Evolutionary conservation across 2,329 filamentous ascomycete species (phyloP), one percentile per base, ranked within the genome.

Genomic region (Alternaria viburni): DNA sequence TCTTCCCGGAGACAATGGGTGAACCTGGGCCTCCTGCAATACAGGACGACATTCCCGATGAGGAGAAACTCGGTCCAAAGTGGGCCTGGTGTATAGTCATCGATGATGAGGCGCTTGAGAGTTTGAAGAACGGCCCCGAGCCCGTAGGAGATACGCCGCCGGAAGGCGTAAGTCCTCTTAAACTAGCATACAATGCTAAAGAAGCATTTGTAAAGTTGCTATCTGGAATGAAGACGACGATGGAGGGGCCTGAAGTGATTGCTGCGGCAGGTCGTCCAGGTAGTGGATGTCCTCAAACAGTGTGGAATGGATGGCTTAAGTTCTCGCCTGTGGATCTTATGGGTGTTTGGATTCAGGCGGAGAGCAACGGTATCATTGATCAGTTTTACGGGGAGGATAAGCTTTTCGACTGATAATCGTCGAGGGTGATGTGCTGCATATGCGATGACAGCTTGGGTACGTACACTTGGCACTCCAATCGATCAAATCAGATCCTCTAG

Each of bases 181-280:
- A 9, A 26, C 56, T 60, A 6, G 23, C 15, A 25, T 21, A 21
- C 26, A 56, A 54, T 19, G 52, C 51, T 7, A 44, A 41, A 3
- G 30, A 64, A 1, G 51, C 50, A 3, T 60, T 64, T 49, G 36
- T 60, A n/a, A 64, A 59, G 17, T 52, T 60, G 6, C 51, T 64
- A 6, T 23, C 15, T 17, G 54, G 54, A 19, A 32, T 50, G 15
- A 19, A 55, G 12, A 30, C 13, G 15, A 55, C 44, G 8, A 59
- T 32, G 60, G 23, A 54, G 49, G 23, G 59, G 12, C 60, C 55
- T 21, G 13, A 19, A 21, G 44, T 55, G 23, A 44, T 62, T 36
- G 13, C 46, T 21, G 26, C 26, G 7, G 10, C 32, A 15, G 10
- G 51, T 43, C 61, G 61, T 8, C 9, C 25, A 10, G 56, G 56